phyloP scores from a whole-genome alignment of 2,329 filamentous ascomycete species.

The Alternaria sp. region DNA sequence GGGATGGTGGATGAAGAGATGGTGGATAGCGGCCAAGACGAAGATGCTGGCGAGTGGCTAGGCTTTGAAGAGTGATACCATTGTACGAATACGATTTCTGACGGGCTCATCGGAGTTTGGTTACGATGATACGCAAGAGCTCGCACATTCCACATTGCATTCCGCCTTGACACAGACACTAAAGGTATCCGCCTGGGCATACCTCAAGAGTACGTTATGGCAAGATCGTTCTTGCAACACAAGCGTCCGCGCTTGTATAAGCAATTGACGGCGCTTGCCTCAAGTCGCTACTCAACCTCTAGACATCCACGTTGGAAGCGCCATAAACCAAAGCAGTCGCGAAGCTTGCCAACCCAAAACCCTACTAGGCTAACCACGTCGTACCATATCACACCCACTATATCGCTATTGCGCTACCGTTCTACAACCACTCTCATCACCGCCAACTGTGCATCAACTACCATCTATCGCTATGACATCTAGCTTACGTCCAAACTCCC shows the following conservation, averaged over 20 bases:
- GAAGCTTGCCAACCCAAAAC: not conserved
- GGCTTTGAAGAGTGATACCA: conserved; percentile 56
- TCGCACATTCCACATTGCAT: not conserved
- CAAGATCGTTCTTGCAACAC: not conserved
- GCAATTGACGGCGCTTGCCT: not conserved
- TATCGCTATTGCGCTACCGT: not conserved
- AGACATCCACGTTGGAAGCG: not conserved
- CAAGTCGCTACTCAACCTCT: not conserved
- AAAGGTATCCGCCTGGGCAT: too few relatives aligned
- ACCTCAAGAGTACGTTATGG: too few relatives aligned
- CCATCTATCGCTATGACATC: not conserved
- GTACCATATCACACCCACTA: not conserved
- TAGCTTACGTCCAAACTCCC: not conserved
- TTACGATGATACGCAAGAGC: not conserved
- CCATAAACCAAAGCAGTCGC: not conserved
- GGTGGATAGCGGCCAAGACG: conserved; percentile 40
- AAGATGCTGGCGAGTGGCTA: conserved; percentile 61
- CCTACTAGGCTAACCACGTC: not conserved
- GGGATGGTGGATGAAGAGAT: conserved; percentile 50
- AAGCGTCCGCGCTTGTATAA: not conserved
- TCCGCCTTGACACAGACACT: fast-evolving
- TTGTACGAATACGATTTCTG: conserved; percentile 20
- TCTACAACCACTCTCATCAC: not conserved
- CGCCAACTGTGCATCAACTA: not conserved
- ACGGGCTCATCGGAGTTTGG: not conserved